A percentile compares a stretch with the other conserved stretches of the same genome.
Evolutionary conservation across 768 basidiomycete species (phyloP).

Genomic region (Butyriboletus loyo): DNA sequence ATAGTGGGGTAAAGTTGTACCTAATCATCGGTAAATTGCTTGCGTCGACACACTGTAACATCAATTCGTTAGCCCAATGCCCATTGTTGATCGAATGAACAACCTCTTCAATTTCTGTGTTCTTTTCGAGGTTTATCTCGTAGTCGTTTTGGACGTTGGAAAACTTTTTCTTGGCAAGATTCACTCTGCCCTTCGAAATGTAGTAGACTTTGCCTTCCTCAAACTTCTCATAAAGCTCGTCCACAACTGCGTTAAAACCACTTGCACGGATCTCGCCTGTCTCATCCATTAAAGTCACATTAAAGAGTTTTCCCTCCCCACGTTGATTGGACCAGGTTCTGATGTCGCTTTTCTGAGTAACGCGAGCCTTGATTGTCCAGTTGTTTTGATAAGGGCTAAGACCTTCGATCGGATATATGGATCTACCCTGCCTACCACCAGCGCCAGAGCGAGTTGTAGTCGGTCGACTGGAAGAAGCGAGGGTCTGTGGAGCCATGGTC

Average conservation of each 20-base stretch:
- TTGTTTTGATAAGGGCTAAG: conserved; percentile 97
- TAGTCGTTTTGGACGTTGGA: conserved; percentile 89
- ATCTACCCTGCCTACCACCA: conserved; percentile 21
- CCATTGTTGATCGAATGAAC: conserved; percentile 13
- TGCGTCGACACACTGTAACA: conserved; percentile 73
- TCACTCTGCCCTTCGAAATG: conserved; percentile 86
- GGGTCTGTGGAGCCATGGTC: conserved; percentile 27
- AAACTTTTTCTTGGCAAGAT: conserved; percentile 97
- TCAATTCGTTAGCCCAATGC: conserved; percentile 3
- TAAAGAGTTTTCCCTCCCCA: conserved; percentile 96
- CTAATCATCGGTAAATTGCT: conserved; percentile 75
- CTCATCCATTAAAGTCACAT: conserved; percentile 90
- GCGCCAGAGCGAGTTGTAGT: conserved; percentile 6
- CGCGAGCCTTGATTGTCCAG: conserved; percentile 97
- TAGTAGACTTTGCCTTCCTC: conserved; percentile 93
- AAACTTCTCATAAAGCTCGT: conserved; percentile 77
- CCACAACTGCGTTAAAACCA: conserved; percentile 83
- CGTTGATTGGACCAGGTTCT: conserved; percentile 83
- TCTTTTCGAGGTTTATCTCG: conserved; percentile 81
- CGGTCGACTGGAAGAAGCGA: conserved; percentile 22
- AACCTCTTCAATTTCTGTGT: conserved; percentile 85
- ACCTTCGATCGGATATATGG: conserved; percentile 83
- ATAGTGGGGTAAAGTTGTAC: conserved; percentile 76
- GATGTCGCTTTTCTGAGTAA: conserved; percentile 86
- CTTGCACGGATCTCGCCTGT: conserved; percentile 90